Conservation (phyloP, 805 yeast species). For the Yarrowia sp. region DNA sequence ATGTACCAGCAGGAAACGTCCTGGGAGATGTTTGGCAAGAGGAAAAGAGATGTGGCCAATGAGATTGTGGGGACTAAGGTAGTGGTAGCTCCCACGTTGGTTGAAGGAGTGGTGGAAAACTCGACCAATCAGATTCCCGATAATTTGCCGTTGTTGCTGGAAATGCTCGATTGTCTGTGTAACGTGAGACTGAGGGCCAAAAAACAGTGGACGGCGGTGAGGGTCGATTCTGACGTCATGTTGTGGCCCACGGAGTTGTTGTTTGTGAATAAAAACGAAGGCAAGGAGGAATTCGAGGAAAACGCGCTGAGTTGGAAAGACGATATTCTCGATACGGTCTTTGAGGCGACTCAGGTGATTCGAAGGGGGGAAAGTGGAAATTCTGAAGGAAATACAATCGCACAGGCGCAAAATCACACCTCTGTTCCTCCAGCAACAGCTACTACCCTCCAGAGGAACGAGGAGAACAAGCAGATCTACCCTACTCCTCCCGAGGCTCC, state of each 20-base stretch:
- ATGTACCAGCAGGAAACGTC: conserved; percentile 40
- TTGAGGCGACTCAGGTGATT: conserved; percentile 29
- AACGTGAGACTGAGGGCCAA: conserved; percentile 12
- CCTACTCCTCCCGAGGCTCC: conserved; percentile 52
- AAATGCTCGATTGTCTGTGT: conserved; percentile 14
- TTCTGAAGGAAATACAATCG: too few species aligned
- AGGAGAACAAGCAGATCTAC: conserved; percentile 42
- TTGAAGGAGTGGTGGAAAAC: conserved; percentile 1
- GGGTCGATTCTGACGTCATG: background rate
- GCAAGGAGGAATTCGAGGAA: background rate
- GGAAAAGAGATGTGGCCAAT: conserved; percentile 3
- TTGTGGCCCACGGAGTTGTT: conserved; percentile 23
- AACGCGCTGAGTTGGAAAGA: conserved; percentile 11
- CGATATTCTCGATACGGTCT: conserved; percentile 18
- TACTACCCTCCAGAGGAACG: background rate
- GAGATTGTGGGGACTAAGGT: conserved; percentile 1
- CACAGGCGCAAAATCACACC: background rate
- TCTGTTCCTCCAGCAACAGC: background rate
- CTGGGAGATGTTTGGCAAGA: conserved; percentile 18
- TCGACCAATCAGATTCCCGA: conserved; percentile 16
- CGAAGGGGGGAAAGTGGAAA: background rate
- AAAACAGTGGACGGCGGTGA: conserved; percentile 19
- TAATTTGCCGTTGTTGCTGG: background rate
- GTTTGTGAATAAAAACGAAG: conserved; percentile 3
- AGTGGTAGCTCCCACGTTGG: conserved; percentile 24